Percentiles rank a stretch among this genome's conserved stretches.
Evolutionary conservation across 1,284 basidiomycete genomes (phyloP).

Genomic region (Cryptococcus sp.): DNA sequence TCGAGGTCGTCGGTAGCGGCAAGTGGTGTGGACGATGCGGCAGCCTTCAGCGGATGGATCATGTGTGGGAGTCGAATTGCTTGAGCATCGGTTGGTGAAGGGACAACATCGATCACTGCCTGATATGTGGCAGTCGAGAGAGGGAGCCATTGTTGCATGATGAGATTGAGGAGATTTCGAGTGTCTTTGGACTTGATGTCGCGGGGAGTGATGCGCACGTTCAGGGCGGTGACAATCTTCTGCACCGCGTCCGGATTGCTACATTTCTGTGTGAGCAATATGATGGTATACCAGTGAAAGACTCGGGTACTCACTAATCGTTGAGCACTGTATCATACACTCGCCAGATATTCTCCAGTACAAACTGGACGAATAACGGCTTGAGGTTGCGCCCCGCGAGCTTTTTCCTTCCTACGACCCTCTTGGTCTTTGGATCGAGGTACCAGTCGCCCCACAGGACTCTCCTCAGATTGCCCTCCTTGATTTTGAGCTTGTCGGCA

Average conservation of each 20-base stretch:
- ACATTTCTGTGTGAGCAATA: neutral
- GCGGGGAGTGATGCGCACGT: constrained; percentile 80
- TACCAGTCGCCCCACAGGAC: constrained; percentile 98
- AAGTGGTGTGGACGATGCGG: constrained; percentile 35
- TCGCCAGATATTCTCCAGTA: constrained; percentile 96
- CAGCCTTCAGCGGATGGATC: constrained; percentile 74
- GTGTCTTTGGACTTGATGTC: constrained; percentile 92
- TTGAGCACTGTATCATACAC: constrained; percentile 86
- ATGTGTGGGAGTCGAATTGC: constrained; percentile 84
- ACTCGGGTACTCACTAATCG: constrained; percentile 71
- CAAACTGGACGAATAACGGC: constrained; percentile 97
- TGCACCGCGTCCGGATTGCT: constrained; percentile 85
- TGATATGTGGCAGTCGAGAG: constrained; percentile 92
- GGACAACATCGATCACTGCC: constrained; percentile 87
- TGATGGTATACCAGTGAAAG: neutral
- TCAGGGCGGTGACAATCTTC: constrained; percentile 84
- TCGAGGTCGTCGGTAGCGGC: constrained; percentile 78
- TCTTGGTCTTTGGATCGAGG: constrained; percentile 94
- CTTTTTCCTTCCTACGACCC: constrained; percentile 88
- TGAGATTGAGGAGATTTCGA: constrained; percentile 75
- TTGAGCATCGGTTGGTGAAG: constrained; percentile 82
- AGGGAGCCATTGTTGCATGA: constrained; percentile 96
- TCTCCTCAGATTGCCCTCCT: constrained; percentile 79
- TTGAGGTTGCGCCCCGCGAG: constrained; percentile 80
- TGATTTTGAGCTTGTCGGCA: constrained; percentile 86